Percentiles rank a stretch among this genome's conserved stretches.
phyloP scores from a whole-genome alignment of 768 basidiomycete species.

The Suillus spraguei region DNA sequence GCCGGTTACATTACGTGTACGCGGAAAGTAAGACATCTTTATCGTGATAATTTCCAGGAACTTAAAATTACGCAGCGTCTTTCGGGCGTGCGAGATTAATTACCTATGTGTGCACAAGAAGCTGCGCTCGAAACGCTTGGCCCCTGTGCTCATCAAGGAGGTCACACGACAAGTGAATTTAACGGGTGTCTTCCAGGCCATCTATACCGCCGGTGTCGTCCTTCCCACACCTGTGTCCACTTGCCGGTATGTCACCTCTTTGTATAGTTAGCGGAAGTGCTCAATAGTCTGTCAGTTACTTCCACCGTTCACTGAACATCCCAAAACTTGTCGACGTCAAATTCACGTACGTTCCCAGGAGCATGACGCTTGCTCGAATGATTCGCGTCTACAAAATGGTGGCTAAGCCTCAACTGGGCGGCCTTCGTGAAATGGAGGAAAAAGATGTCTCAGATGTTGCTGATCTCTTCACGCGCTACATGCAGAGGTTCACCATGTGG shows the following conservation, averaged over 20 bases:
- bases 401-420: constrained; percentile 49
- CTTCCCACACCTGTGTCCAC: constrained; percentile 92
- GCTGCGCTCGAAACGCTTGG: constrained; percentile 89
- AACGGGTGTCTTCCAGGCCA: constrained; percentile 91
- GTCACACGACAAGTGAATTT: constrained; percentile 92
- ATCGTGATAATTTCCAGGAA: constrained; percentile 1
- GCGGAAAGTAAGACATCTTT: constrained; percentile 63
- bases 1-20: constrained; percentile 83
- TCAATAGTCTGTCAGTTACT: constrained; percentile 58
- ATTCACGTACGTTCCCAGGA: constrained; percentile 87
- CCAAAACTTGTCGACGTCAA: constrained; percentile 89
- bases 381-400: constrained; percentile 74
- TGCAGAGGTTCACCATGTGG: constrained; percentile 83
- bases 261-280: constrained; percentile 2
- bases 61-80: constrained; percentile 45
- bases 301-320: constrained; percentile 89
- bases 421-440: constrained; percentile 88
- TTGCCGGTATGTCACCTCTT: constrained; percentile 56
- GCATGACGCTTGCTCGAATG: constrained; percentile 91
- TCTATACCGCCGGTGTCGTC: constrained; percentile 94
- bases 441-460: constrained; percentile 72
- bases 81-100: constrained; percentile 89
- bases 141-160: constrained; percentile 97
- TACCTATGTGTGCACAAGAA: constrained; percentile 99
- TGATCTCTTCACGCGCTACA: constrained; percentile 72